Base-by-base conservation (phyloP, 805 yeast genomes). In the Lipomyces sp. region DNA sequence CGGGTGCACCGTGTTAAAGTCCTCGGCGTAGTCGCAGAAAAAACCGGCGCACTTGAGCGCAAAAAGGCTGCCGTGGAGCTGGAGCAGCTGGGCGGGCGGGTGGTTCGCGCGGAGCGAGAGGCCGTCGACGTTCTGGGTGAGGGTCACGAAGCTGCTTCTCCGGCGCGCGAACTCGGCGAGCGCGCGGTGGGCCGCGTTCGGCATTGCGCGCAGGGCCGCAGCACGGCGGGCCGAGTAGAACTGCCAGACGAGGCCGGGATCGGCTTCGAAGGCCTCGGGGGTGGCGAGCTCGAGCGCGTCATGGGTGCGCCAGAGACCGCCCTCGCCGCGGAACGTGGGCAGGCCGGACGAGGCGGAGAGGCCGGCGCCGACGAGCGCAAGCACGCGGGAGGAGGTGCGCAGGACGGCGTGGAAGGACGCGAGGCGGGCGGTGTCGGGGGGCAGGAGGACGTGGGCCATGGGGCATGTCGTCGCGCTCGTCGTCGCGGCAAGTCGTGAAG, bases 191-290 rank as follows among this genome's bases (percentile, higher is more conserved):
- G 91, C 95, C 8, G 62, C 65, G 62, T 88, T 88, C 0, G 96
- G 96, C 43, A 62, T 66, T 0, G 91, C 87, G 39, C 67, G 68
- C 45, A 86, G 69, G 0, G 95, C 90, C 43, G 72, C 72, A 41
- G 69, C 74, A 39, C 96, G 65, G 54, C 95, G 69, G 65, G 80
- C 79, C 3, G 87, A 74, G 66, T 89, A 88, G 61, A 85, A 55
- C 63, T 86, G 91, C 96, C 96, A 88, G 6, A 89, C 96, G 8
- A 87, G 71, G 0, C 86, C 86, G 0, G 96, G 95, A 63, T 88
- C 90, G 18, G 73, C 72, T 52, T 81, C 78, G 65, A 89, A 88
- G 4, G 95, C 96, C 63, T 88, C 96, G 0, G 95, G 95, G 0
- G 96, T 88, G 6, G 95, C 95, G 39, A 89, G 71, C 62, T 88